Evolutionary conservation across 1,284 basidiomycete genomes (phyloP).

Genomic region (Apiotrichum mycotoxinovorans): DNA sequence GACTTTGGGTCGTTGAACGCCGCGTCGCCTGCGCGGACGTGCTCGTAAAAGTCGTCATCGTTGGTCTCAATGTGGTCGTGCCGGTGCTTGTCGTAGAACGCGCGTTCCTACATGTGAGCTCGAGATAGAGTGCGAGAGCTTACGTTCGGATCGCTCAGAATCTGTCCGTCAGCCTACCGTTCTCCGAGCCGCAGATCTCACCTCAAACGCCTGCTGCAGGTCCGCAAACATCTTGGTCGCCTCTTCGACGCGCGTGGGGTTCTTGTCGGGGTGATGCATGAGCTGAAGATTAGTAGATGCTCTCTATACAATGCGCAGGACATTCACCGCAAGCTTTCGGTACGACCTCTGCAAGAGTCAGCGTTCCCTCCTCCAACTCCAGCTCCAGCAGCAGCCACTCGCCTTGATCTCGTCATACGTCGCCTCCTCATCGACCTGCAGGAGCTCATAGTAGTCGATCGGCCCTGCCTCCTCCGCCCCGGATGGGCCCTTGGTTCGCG

Average conservation of each 20-base stretch:
- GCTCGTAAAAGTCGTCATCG: slow-evolving; percentile 79
- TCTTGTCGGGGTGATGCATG: slow-evolving; percentile 86
- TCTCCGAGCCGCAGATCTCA: slow-evolving; percentile 30
- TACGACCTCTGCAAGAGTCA: slow-evolving; percentile 65
- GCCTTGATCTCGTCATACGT: slow-evolving; percentile 85
- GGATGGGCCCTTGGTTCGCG: slow-evolving; percentile 17
- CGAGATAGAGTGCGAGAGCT: slow-evolving; percentile 27
- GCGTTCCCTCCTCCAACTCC: not conserved
- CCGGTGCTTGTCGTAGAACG: slow-evolving; percentile 97
- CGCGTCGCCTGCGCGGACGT: slow-evolving; percentile 65
- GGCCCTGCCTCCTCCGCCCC: slow-evolving; percentile 20
- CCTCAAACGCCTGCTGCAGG: slow-evolving; percentile 94
- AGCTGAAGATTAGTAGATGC: slow-evolving; percentile 48
- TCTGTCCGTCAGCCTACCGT: slow-evolving; percentile 51
- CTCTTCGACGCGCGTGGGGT: slow-evolving; percentile 72
- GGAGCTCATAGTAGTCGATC: slow-evolving; percentile 72
- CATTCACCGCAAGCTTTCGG: slow-evolving; percentile 63
- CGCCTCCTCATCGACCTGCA: slow-evolving; percentile 74
- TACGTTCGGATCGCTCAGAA: slow-evolving; percentile 88
- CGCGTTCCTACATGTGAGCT: slow-evolving; percentile 69
- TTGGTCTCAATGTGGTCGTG: slow-evolving; percentile 78
- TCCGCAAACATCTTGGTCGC: slow-evolving; percentile 84
- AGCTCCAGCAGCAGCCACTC: slow-evolving; percentile 20
- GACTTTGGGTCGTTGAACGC: slow-evolving; percentile 48
- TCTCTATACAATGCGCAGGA: not conserved